Evolutionary conservation across 495 filamentous ascomycete species (phyloP).

Genomic region (Neurospora tetrasperma): DNA sequence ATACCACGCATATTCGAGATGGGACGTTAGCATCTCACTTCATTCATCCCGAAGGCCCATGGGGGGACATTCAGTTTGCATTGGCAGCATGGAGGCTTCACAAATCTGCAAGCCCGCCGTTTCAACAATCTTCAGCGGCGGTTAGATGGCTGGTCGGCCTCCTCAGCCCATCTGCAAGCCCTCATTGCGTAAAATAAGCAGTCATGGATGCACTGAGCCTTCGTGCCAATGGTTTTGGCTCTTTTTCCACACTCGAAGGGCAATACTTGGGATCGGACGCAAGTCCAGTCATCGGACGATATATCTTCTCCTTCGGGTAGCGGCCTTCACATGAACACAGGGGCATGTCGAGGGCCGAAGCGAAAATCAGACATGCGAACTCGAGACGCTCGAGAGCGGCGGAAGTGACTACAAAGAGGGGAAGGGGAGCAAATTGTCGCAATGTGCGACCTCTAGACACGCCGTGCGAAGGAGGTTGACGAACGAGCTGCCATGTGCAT

Average conservation of each 20-base stretch:
- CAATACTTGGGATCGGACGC: not conserved
- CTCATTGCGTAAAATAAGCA: not conserved
- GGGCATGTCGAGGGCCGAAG: not conserved
- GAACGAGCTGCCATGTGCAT: not conserved
- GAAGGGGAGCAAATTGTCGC: not conserved
- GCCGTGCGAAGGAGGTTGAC: not conserved
- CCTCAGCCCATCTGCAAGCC: not conserved
- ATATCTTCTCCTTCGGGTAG: not conserved
- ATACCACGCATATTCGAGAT: not conserved
- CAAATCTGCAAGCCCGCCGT: not conserved
- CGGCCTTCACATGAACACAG: not conserved
- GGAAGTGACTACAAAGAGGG: not conserved
- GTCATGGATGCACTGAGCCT: not conserved
- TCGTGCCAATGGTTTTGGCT: not conserved
- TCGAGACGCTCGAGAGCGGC: not conserved
- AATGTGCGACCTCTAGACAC: not conserved
- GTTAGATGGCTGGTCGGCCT: not conserved
- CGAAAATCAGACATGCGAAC: not conserved
- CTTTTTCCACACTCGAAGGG: not conserved
- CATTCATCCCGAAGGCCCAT: not conserved
- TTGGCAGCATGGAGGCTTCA: not conserved
- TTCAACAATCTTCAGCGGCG: not conserved
- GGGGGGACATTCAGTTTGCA: not conserved
- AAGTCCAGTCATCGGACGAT: not conserved
- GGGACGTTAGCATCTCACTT: not conserved